phyloP scores from a whole-genome alignment of 106 monocot species.

The Amphibolis antarctica region DNA sequence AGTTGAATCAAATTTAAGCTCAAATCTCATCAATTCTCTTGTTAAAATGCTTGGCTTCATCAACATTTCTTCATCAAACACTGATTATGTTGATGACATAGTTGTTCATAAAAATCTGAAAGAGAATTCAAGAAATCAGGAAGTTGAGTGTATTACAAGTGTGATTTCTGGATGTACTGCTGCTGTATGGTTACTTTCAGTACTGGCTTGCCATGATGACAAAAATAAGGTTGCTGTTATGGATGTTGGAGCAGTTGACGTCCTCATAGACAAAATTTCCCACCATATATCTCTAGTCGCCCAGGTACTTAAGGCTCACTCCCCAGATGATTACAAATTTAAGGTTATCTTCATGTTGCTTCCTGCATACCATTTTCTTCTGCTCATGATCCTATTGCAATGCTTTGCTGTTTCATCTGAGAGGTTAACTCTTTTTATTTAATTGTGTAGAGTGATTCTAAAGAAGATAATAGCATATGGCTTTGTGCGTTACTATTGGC shows the following conservation, averaged over 20 bases:
- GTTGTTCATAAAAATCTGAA: constrained; percentile 34
- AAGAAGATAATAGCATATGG: constrained; percentile 72
- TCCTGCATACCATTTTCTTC: neutral
- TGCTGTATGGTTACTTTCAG: constrained; percentile 67
- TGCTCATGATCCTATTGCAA: neutral
- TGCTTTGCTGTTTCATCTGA: neutral
- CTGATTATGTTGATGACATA: constrained; percentile 39
- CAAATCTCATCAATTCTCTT: constrained; percentile 62
- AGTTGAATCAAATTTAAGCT: constrained; percentile 44
- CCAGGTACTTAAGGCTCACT: constrained; percentile 40
- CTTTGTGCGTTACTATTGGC: constrained; percentile 74
- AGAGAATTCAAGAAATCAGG: constrained; percentile 23
- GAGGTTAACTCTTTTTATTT: neutral
- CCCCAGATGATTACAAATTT: neutral
- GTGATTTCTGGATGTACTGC: constrained; percentile 58
- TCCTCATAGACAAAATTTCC: constrained; percentile 73
- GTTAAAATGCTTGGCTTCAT: constrained; percentile 41
- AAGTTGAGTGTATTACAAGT: constrained; percentile 33
- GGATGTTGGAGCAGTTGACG: constrained; percentile 71
- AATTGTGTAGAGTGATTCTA: constrained; percentile 59
- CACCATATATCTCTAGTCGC: constrained; percentile 41
- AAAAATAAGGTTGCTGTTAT: constrained; percentile 41
- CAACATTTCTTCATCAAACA: constrained; percentile 20
- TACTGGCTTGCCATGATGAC: constrained; percentile 59
- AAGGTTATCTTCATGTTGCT: neutral